Conservation (phyloP, 306 rosid genomes). For the Dicorynia guianensis region DNA sequence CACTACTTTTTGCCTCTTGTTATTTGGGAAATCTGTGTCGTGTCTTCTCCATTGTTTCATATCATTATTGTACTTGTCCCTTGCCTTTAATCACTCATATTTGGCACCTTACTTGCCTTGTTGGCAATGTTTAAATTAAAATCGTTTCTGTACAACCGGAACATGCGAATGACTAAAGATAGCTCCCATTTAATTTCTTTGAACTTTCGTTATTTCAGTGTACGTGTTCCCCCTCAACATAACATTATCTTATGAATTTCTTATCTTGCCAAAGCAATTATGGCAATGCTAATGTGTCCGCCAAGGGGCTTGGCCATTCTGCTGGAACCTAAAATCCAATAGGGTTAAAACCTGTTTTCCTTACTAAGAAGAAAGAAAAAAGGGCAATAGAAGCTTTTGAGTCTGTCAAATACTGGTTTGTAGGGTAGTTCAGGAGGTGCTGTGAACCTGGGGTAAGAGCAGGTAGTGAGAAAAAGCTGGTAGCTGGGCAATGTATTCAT, state of each 20-base stretch:
- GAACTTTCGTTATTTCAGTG: constrained; percentile 1
- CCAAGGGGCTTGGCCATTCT: neutral
- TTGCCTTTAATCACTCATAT: neutral
- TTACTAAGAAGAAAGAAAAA: neutral
- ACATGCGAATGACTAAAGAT: constrained; percentile 4
- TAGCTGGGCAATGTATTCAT: no score
- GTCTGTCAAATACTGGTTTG: constrained; percentile 1
- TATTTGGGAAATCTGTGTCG: neutral
- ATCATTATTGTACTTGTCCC: neutral
- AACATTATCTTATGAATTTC: neutral
- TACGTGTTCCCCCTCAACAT: neutral
- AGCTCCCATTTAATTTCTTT: neutral
- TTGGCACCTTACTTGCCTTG: constrained; percentile 30
- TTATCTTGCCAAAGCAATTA: constrained; percentile 12
- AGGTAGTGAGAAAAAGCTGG: no score
- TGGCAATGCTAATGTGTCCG: no score
- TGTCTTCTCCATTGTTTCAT: neutral
- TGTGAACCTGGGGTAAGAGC: neutral
- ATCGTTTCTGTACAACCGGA: constrained; percentile 13
- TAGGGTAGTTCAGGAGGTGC: neutral
- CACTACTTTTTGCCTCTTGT: neutral
- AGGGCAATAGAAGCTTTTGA: no score
- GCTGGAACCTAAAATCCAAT: no score
- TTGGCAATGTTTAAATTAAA: constrained; percentile 12
- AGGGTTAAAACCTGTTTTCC: constrained; percentile 7